Conservation (phyloP, 192 early-diverging fungal genomes). For the Endogone sp. region DNA sequence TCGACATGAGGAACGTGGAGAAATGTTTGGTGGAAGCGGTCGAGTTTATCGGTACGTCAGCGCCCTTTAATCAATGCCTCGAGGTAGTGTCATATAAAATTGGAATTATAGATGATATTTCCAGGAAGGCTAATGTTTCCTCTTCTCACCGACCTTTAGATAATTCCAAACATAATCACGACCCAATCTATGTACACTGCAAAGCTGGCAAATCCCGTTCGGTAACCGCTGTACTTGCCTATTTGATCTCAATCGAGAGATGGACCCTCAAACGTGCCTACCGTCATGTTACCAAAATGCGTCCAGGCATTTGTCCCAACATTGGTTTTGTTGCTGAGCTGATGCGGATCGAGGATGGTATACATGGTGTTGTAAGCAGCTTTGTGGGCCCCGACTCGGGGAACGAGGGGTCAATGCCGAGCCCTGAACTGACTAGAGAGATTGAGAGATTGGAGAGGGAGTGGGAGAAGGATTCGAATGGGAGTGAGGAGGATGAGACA, state of each 20-base stretch:
- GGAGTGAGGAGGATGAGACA: neutral
- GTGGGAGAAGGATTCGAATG: constrained; percentile 11
- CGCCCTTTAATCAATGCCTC: too few relatives aligned
- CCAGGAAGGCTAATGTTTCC: constrained; percentile 1
- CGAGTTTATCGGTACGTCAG: constrained; percentile 64
- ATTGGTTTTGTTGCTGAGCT: constrained; percentile 73
- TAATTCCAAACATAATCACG: constrained; percentile 30
- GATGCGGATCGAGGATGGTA: constrained; percentile 59
- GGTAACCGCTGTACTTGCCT: constrained; percentile 64
- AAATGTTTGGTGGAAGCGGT: constrained; percentile 55
- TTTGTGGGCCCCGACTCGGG: constrained; percentile 14
- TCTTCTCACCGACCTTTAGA: constrained; percentile 13
- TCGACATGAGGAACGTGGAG: constrained; percentile 64
- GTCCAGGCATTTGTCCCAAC: constrained; percentile 70
- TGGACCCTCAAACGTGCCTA: constrained; percentile 66
- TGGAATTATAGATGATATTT: constrained; percentile 7
- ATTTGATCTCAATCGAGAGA: constrained; percentile 52
- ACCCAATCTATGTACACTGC: constrained; percentile 70
- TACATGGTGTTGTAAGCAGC: constrained; percentile 40
- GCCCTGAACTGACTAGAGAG: constrained; percentile 11
- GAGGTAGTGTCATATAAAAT: neutral
- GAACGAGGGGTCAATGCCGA: constrained; percentile 5
- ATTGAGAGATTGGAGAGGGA: constrained; percentile 13
- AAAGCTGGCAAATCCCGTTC: constrained; percentile 72
- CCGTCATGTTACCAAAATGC: constrained; percentile 56